Base-by-base conservation (phyloP, 2,329 filamentous ascomycete genomes). In the Penicillium sp. region DNA sequence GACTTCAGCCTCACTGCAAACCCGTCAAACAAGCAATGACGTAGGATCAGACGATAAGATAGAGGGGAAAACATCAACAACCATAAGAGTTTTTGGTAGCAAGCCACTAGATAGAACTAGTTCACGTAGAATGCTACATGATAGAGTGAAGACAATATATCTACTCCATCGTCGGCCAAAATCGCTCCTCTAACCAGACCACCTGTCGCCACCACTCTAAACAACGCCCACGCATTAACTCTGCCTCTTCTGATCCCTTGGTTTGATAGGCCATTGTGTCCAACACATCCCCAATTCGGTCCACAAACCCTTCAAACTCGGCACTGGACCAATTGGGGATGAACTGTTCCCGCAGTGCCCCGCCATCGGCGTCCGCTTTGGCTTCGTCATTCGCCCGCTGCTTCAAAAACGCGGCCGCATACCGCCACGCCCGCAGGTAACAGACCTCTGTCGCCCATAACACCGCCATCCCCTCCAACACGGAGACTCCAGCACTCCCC, bases 371-470 rank as follows among this genome's bases (percentile, higher is more conserved):
- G 53, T 83, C 80, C n/a, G 58, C 52, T n/a, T 49, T 45, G 16
- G 38, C 45, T 14, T 49, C 44, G 0, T 27, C 38, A 1, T 28
- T 43, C 8, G 42, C 44, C 11, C 44, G 44, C 1, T 52, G 47
- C 12, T 65, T 56, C 49, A 71, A 62, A 27, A 56, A 48, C 4
- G 32, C 41, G 3, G 48, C 54, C 14, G 64, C 66, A 52, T 59
- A 63, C 7, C 65, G 68, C 79, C 79, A 82, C 9, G 78, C 72
- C 26, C 74, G 68, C 12, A 80, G 56, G 54, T 82, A 82, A 42
- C 72, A 74, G 31, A 71, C 77, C 63, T 90, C 84, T 1, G 81
- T 86, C n/a, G 78, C 79, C 79, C 82, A 89, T 15, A 88, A 74
- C n/a, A 85, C 72, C 2, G 85, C 74, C 44, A 85, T 69, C 4